phyloP scores from a whole-genome alignment of 306 rosid genomes.

The Cicer bijugum region DNA sequence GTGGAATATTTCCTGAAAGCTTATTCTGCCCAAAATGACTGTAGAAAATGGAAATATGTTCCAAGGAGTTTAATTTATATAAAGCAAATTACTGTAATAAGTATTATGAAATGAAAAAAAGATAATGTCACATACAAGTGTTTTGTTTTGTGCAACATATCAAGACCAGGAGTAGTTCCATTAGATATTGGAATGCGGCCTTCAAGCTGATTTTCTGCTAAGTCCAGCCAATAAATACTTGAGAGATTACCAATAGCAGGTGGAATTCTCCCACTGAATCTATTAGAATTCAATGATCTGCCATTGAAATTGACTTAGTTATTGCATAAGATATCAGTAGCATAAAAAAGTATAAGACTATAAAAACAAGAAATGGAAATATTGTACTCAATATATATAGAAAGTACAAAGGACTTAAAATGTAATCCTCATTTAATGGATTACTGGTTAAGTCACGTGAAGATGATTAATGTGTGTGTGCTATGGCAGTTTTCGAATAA shows the following conservation, averaged over 20 bases:
- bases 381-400: slow-evolving; percentile 6
- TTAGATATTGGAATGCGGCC: slow-evolving; percentile 58
- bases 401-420: slow-evolving; percentile 27
- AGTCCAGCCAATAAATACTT: slow-evolving; percentile 51
- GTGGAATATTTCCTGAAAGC: slow-evolving; percentile 62
- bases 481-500: neutral
- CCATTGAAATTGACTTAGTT: slow-evolving; percentile 37
- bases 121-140: slow-evolving; percentile 53
- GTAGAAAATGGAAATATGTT: slow-evolving; percentile 40
- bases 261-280: slow-evolving; percentile 52
- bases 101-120: neutral
- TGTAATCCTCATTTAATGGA: neutral
- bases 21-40: slow-evolving; percentile 70
- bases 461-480: neutral
- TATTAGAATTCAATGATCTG: slow-evolving; percentile 58
- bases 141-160: slow-evolving; percentile 45
- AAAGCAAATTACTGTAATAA: neutral
- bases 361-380: slow-evolving; percentile 1
- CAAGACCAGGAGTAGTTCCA: slow-evolving; percentile 58
- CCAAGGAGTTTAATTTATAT: slow-evolving; percentile 14
- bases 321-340: slow-evolving; percentile 2
- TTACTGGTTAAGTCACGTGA: slow-evolving; percentile 25
- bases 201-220: slow-evolving; percentile 51
- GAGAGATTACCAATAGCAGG: slow-evolving; percentile 57
- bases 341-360: slow-evolving; percentile 22